Evolutionary conservation across 768 basidiomycete genomes (phyloP).

Genomic region (Kwoniella sp.): DNA sequence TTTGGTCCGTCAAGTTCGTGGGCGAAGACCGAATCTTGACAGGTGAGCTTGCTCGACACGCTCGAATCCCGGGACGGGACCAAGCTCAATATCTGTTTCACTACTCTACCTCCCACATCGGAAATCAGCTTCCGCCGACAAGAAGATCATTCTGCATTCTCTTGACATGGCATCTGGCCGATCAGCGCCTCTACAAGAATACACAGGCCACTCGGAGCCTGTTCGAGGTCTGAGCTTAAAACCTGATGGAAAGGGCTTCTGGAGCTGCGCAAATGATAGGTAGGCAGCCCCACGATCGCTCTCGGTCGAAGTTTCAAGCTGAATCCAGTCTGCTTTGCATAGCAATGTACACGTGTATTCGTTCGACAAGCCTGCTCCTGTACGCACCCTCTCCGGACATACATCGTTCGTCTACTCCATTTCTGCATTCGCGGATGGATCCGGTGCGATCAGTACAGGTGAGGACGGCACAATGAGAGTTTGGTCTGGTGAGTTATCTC

Average conservation of each 20-base stretch:
- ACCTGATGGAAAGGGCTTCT: slow-evolving; percentile 77
- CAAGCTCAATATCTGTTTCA: no score
- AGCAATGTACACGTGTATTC: slow-evolving; percentile 95
- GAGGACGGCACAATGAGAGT: slow-evolving; percentile 91
- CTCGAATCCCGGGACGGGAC: not conserved
- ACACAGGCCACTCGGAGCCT: slow-evolving; percentile 83
- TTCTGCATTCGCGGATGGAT: slow-evolving; percentile 73
- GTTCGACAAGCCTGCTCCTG: slow-evolving; percentile 67
- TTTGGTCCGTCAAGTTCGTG: slow-evolving; percentile 87
- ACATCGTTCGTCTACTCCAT: slow-evolving; percentile 96
- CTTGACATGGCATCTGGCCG: slow-evolving; percentile 59
- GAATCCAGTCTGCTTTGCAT: not conserved
- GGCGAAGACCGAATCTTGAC: slow-evolving; percentile 78
- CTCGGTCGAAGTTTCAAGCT: not conserved
- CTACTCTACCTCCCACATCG: not conserved
- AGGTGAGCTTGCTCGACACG: slow-evolving; percentile 59
- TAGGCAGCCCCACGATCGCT: slow-evolving; percentile 57
- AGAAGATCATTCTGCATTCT: slow-evolving; percentile 85
- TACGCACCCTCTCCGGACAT: slow-evolving; percentile 79
- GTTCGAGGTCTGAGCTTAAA: slow-evolving; percentile 82
- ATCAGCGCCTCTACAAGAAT: slow-evolving; percentile 69
- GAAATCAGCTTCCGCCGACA: slow-evolving; percentile 82
- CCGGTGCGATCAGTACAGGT: slow-evolving; percentile 78
- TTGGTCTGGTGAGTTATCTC: slow-evolving; percentile 83
- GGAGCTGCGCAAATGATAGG: slow-evolving; percentile 95